Evolutionary conservation across 495 filamentous ascomycete species (phyloP), one percentile per base, ranked within the genome.

Genomic region (Platismatia glauca): DNA sequence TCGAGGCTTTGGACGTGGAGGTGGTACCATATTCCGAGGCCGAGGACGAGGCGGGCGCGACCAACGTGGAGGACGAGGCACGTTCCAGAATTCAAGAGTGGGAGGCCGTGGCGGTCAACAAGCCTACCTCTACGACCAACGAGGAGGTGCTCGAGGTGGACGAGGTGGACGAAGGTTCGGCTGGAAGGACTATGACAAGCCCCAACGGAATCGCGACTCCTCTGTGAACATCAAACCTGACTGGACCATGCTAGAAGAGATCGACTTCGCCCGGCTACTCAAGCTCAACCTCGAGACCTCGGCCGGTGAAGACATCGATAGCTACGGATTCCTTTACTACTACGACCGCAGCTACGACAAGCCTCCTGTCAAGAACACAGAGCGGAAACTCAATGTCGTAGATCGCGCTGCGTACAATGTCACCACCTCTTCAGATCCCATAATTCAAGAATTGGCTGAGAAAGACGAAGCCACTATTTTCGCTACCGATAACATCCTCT

Each of bases 111-210:
- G 78, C 50, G 77, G 82, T 64, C 73, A 71, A 61, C 79, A 82
- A 64, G 85, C 87, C 60, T 83, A 84, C 60, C 80, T 81, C 67
- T 87, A 88, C 69, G 85, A 88, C 58, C 75, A 76, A 64, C 79
- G 83, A 46, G 81, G 83, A 33, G 76, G 82, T 48, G 73, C 81
- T 64, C 39, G 61, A 63, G 61, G 61, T 16, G 78, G 80, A 68
- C 72, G 77, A 41, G 77, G 83, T 66, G 90, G 90, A 39, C 85
- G 94, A 64, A 83, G 95, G 55, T 97, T 96, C 71, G 95, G 94
- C 71, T 97, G 94, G 92, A 96, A 93, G 75, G 94, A 98, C 72
- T 96, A 91, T 72, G 94, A 98, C 77, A 98, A 97, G 84, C 94
- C 94, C 41, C 86, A 94, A 76, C 86, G 94, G 67, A 97, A 93